A percentile compares a stretch with the other conserved stretches of the same genome.
These are phyloP conservation scores for Hansenula lynferdii DNA, from an alignment of 1,139 yeast genomes.

Conservation along the genomic window DNA sequence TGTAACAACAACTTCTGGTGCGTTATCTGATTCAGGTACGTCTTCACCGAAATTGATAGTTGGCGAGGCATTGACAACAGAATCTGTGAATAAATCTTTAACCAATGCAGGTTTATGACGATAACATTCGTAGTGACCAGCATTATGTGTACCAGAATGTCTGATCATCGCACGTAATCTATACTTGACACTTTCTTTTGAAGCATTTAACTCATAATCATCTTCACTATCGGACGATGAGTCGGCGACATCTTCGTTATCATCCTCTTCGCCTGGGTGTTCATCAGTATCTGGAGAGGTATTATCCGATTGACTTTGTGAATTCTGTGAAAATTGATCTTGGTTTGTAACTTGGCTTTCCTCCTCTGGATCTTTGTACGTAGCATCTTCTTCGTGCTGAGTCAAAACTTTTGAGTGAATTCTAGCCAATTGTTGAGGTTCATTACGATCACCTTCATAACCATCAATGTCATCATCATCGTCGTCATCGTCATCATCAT, in stretches of 20 bases:
- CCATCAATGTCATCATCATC: constrained; percentile 14
- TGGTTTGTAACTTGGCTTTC: constrained; percentile 24
- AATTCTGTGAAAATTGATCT: constrained; percentile 7
- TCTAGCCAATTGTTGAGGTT: constrained; percentile 19
- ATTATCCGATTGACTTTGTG: constrained; percentile 19
- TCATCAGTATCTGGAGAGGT: constrained; percentile 13
- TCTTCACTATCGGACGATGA: constrained; percentile 22
- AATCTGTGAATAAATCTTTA: constrained; percentile 39
- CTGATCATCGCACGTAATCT: constrained; percentile 67
- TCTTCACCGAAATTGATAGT: constrained; percentile 32
- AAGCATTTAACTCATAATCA: constrained; percentile 18
- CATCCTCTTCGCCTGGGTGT: constrained; percentile 6
- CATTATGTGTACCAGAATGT: constrained; percentile 85
- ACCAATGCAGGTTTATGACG: constrained; percentile 62
- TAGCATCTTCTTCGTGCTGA: constrained; percentile 27
- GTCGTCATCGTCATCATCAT: constrained; percentile 23
- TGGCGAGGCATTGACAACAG: constrained; percentile 43
- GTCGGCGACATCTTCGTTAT: constrained; percentile 20
- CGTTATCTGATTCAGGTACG: constrained; percentile 7
- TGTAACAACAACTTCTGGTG: background rate
- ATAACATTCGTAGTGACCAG: constrained; percentile 87
- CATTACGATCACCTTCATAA: constrained; percentile 19
- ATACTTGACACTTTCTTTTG: constrained; percentile 35
- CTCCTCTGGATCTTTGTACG: constrained; percentile 22
- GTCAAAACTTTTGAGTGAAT: constrained; percentile 18